Evolutionary conservation across 768 basidiomycete species (phyloP).

Genomic region (Mycena galopus): DNA sequence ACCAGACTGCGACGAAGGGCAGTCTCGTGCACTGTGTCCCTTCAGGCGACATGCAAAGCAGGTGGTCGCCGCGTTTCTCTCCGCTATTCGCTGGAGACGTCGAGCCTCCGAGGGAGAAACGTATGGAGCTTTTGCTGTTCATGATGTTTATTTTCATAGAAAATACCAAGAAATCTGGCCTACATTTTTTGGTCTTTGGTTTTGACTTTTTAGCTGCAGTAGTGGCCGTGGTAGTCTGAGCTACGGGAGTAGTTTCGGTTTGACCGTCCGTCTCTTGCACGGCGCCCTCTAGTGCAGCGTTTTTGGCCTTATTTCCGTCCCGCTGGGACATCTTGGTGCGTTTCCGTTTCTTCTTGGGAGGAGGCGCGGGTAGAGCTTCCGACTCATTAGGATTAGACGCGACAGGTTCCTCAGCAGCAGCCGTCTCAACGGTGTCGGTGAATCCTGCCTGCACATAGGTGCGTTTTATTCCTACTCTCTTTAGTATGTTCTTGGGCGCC

Average conservation of each 20-base stretch:
- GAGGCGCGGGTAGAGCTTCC: constrained; percentile 39
- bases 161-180: constrained; percentile 3
- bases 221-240: not conserved
- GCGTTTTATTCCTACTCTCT: no score
- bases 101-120: constrained; percentile 66
- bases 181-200: constrained; percentile 26
- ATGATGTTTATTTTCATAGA: constrained; percentile 30
- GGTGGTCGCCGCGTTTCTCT: constrained; percentile 68
- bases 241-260: constrained; percentile 21
- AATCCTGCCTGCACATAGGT: constrained; percentile 78
- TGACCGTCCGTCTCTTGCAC: constrained; percentile 35
- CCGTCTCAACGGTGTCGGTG: constrained; percentile 29
- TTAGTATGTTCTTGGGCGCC: no score
- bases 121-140: constrained; percentile 36
- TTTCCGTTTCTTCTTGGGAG: constrained; percentile 73
- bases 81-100: constrained; percentile 72
- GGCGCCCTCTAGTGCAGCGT: not conserved
- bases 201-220: constrained; percentile 19
- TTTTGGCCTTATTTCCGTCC: constrained; percentile 48
- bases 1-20: constrained; percentile 62
- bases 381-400: constrained; percentile 17
- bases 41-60: constrained; percentile 91
- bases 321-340: constrained; percentile 62
- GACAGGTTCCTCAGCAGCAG: constrained; percentile 8
- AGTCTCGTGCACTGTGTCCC: constrained; percentile 89